These are phyloP conservation scores for Xylaria polymorpha DNA, from an alignment of 2,329 filamentous ascomycete species.

Conservation along the genomic window DNA sequence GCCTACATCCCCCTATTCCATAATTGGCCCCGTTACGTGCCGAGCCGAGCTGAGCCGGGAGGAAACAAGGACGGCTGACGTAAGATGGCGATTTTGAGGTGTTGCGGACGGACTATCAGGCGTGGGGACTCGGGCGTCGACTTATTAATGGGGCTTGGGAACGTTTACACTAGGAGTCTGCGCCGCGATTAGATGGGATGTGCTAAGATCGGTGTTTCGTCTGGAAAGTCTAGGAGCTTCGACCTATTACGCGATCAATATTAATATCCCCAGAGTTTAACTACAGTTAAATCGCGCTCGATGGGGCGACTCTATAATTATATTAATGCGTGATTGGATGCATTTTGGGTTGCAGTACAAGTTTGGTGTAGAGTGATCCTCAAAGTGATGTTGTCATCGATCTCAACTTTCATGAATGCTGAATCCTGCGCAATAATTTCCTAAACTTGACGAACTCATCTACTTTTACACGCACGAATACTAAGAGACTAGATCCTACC, in stretches of 20 bases:
- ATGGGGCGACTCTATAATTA: neutral
- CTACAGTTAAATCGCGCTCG: neutral
- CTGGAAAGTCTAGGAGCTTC: neutral
- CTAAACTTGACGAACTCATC: neutral
- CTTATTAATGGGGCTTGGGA: neutral
- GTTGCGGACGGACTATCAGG: too few relatives aligned
- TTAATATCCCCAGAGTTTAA: neutral
- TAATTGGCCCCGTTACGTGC: neutral
- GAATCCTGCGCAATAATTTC: neutral
- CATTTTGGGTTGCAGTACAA: neutral
- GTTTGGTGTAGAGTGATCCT: neutral
- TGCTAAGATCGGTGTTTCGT: neutral
- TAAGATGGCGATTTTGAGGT: too few relatives aligned
- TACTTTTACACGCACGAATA: too few relatives aligned
- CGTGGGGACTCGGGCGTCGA: neutral
- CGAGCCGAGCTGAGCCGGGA: too few relatives aligned
- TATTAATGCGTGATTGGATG: neutral
- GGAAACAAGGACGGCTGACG: too few relatives aligned
- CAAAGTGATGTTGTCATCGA: neutral
- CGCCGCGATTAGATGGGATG: neutral
- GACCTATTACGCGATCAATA: neutral
- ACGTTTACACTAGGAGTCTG: neutral
- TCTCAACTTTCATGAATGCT: neutral
- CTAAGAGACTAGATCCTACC: too few relatives aligned
- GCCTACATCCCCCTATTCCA: neutral